Evolutionary conservation across 768 basidiomycete genomes (phyloP).

Genomic region (Xerocomellus chrysenteron): DNA sequence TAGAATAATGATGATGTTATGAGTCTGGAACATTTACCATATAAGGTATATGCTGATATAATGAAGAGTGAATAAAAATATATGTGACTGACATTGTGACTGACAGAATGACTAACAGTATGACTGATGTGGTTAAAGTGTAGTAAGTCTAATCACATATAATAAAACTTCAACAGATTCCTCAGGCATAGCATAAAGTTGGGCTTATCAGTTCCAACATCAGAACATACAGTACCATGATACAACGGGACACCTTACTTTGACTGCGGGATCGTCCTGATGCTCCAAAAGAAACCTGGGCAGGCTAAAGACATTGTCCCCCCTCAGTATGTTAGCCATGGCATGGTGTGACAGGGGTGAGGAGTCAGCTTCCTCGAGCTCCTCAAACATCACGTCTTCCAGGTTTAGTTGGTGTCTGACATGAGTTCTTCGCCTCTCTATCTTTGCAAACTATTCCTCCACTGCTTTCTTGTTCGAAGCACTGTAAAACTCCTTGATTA

Average conservation of each 20-base stretch:
- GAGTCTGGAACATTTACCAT: no score
- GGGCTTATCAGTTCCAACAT: background rate
- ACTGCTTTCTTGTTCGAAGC: slow-evolving; percentile 21
- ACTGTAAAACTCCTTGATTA: slow-evolving; percentile 27
- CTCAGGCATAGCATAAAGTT: slow-evolving; percentile 8
- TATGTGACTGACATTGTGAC: no score
- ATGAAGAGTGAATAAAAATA: no score
- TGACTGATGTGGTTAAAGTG: no score
- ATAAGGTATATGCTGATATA: no score
- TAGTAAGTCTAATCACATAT: no score
- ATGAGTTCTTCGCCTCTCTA: slow-evolving; percentile 5
- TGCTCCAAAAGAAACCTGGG: background rate
- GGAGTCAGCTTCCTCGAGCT: no score
- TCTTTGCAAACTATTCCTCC: background rate
- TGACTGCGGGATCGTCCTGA: slow-evolving; percentile 11
- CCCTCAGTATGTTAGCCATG: background rate
- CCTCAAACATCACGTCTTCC: no score
- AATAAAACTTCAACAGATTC: no score
- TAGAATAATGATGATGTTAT: no score
- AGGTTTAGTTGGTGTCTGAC: background rate
- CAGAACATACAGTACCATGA: no score
- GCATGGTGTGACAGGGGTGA: background rate
- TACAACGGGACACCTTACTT: background rate
- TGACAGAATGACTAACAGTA: no score
- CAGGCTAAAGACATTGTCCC: background rate